Conservation (phyloP, 352 stramenopile species). For the Globisporangium orthogonon region DNA sequence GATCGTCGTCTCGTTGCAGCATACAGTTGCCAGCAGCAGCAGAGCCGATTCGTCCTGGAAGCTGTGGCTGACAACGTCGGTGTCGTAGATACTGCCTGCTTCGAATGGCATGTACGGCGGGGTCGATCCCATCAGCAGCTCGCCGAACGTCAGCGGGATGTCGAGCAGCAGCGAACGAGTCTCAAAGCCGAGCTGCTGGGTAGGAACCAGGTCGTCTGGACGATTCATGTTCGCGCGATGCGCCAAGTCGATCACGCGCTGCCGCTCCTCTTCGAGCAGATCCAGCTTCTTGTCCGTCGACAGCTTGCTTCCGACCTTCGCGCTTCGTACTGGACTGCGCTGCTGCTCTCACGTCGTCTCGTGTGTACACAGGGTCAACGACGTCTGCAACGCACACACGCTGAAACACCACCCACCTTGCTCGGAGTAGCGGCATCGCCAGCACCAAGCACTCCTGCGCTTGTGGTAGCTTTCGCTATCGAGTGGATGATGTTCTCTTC, state of each 20-base stretch:
- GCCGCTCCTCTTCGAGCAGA: conserved; percentile 22
- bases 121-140: conserved; percentile 4
- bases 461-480: background rate
- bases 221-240: background rate
- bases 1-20: conserved; percentile 5
- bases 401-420: background rate
- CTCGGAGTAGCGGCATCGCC: background rate
- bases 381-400: too few relatives aligned
- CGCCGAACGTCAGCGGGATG: background rate
- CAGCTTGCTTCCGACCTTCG: background rate
- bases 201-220: background rate
- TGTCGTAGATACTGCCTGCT: background rate
- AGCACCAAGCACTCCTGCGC: too few relatives aligned
- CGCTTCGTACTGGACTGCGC: background rate
- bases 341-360: conserved; percentile 2
- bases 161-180: background rate
- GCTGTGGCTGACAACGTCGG: too few relatives aligned
- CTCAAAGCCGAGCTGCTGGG: background rate
- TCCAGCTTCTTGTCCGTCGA: conserved; percentile 10
- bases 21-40: conserved; percentile 9
- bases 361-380: conserved; percentile 6
- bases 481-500: conserved; percentile 3
- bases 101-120: background rate
- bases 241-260: conserved; percentile 19
- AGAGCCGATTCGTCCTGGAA: conserved; percentile 4